Percentiles rank a stretch among this genome's conserved stretches.
Evolutionary conservation across 139 green algal genomes (phyloP).

Genomic region (Chlamydomonas sp.): DNA sequence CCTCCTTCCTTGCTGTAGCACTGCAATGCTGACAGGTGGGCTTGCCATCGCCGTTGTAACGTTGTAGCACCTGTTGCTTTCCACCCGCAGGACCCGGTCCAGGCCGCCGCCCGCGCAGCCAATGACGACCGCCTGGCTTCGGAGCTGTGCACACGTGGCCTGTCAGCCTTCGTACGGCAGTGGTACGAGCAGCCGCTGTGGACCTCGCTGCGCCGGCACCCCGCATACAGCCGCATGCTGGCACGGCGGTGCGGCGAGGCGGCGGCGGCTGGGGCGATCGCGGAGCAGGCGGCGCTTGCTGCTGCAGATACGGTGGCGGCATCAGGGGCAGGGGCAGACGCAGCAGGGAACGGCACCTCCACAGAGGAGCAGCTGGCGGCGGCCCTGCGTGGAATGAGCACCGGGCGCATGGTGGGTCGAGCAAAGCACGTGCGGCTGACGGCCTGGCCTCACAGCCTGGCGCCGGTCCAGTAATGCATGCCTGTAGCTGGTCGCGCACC

Average conservation of each 20-base stretch:
- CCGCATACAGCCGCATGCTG: conserved; percentile 56
- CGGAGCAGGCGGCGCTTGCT: background rate
- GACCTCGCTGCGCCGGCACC: conserved; percentile 56
- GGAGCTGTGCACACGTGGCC: conserved; percentile 46
- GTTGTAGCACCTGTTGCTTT: too few species aligned
- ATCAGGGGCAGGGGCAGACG: background rate
- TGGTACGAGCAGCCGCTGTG: conserved; percentile 87
- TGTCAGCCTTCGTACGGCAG: conserved; percentile 63
- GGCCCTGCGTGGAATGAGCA: conserved; percentile 63
- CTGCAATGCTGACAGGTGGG: too few species aligned
- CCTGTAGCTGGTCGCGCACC: too few species aligned
- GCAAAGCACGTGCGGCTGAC: background rate
- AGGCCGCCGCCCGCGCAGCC: conserved; percentile 43
- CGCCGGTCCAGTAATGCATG: background rate
- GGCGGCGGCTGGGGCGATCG: background rate
- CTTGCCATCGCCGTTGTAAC: too few species aligned
- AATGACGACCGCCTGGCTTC: conserved; percentile 64
- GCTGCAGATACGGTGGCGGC: background rate
- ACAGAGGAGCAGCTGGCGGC: conserved; percentile 33
- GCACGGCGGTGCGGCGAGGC: background rate
- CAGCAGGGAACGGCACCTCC: too few species aligned
- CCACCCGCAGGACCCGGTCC: conserved; percentile 32
- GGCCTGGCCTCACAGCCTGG: background rate
- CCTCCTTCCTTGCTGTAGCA: too few species aligned
- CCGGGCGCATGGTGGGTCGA: conserved; percentile 60